phyloP scores from a whole-genome alignment of 164 flowering plant genomes.

The Vitis rupestris region DNA sequence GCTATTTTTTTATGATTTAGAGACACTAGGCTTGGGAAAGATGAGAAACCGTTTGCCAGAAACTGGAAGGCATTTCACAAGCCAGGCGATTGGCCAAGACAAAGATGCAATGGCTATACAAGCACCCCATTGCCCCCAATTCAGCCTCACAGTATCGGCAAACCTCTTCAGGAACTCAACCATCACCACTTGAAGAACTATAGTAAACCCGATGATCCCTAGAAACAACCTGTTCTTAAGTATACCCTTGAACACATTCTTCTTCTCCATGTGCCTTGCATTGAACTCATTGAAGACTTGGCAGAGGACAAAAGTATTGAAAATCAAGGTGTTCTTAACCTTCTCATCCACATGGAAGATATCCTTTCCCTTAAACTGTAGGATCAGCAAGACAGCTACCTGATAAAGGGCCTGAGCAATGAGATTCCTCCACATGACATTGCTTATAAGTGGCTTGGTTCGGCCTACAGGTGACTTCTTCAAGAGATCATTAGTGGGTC shows the following conservation, averaged over 20 bases:
- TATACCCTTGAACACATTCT: slow-evolving; percentile 34
- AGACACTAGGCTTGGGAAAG: background rate
- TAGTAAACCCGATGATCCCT: slow-evolving; percentile 24
- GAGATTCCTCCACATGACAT: slow-evolving; percentile 43
- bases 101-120: slow-evolving; percentile 27
- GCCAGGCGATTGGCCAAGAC: slow-evolving; percentile 32
- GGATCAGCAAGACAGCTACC: slow-evolving; percentile 22
- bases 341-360: background rate
- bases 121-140: slow-evolving; percentile 27
- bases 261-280: slow-evolving; percentile 35
- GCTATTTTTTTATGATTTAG: background rate
- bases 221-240: slow-evolving; percentile 29
- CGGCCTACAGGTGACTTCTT: slow-evolving; percentile 27
- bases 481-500: slow-evolving; percentile 35
- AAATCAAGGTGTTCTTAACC: slow-evolving; percentile 9
- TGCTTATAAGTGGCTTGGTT: slow-evolving; percentile 34
- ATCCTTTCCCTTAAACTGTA: slow-evolving; percentile 32
- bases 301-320: slow-evolving; percentile 44
- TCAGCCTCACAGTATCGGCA: slow-evolving; percentile 28
- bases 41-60: background rate
- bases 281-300: slow-evolving; percentile 42
- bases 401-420: slow-evolving; percentile 38
- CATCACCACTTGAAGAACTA: slow-evolving; percentile 33
- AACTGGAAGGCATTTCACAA: slow-evolving; percentile 30
- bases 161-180: slow-evolving; percentile 31